Evolutionary conservation across 768 basidiomycete genomes (phyloP), one percentile per base, ranked within the genome.

Genomic region (Boletus insuetus): DNA sequence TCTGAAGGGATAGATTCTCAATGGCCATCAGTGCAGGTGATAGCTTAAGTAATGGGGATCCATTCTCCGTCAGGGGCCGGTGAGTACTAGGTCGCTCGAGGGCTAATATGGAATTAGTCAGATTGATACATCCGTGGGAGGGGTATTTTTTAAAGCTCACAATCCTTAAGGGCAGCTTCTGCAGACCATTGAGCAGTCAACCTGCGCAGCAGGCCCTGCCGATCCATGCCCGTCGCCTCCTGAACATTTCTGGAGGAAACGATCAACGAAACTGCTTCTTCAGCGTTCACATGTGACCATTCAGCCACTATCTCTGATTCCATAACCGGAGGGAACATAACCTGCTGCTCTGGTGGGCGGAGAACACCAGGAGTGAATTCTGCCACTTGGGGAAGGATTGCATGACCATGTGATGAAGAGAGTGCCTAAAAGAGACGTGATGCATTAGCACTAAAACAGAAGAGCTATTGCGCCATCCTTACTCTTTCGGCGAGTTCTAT

Each of bases 1-100:
- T 93, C 67, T 91, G 89, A 53, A 93, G 77, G 7, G 94, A 96
- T 34, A 91, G 77, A 68, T 96, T 96, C 63, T 94, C 90, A 49
- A 91, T 89, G 60, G 90, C 86, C 91, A 94, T 96, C 58, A 96
- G 75, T 16, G 87, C 85, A 34, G 91, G 91, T 6, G 91, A 88
- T 34, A 94, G 83, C 66, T 85, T 90, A 50, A 91, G 79, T 41
- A 93, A 78, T 3, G 89, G 87, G 3, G 88, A 83, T 39, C 87
- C 74, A 14, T 84, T 84, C 60, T 92, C 89, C 52, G 82, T 82
- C 22, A 87, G 78, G 20, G 82, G 79, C 20, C 91, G 85, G 55
- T 80, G 83, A 13, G 70, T 71, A 13, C 75, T 71, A 14, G 79
- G 76, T 47, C 74, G 75, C 61, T 87, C 86, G 32, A 82, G 74